Conservation (phyloP, 2,329 filamentous ascomycete species). For the Epichloe bromicola region DNA sequence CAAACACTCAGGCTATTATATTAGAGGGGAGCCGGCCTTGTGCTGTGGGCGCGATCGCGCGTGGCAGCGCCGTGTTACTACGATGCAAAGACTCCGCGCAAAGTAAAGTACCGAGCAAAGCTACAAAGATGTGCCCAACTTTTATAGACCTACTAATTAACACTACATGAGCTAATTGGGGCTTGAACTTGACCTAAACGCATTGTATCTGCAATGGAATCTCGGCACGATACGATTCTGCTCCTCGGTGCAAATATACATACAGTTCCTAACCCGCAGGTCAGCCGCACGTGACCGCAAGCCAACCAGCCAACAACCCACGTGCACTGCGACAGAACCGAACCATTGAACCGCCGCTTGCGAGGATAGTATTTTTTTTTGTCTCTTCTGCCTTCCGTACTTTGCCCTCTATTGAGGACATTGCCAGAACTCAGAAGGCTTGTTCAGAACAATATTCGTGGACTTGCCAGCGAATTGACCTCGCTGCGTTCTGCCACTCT, state of each 20-base stretch:
- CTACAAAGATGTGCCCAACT: not conserved
- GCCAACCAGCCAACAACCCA: constrained; percentile 19
- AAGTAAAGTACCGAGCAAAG: not conserved
- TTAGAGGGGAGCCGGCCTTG: not conserved
- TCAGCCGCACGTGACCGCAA: constrained; percentile 15
- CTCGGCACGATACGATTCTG: no score
- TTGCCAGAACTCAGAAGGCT: no score
- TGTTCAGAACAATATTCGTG: not conserved
- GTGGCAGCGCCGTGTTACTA: not conserved
- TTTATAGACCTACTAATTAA: not conserved
- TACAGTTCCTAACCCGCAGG: constrained; percentile 7
- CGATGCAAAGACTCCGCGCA: no score
- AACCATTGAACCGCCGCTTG: not conserved
- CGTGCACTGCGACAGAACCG: constrained; percentile 13
- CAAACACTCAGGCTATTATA: not conserved
- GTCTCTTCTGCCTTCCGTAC: not conserved
- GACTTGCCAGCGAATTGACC: not conserved
- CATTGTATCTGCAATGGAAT: no score
- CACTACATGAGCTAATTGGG: no score
- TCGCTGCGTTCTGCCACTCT: not conserved
- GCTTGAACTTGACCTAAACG: no score
- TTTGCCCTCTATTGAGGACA: no score
- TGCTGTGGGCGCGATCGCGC: not conserved
- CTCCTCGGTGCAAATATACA: no score
- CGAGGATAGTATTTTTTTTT: not conserved